These are phyloP conservation scores for Calonectria pteridis DNA, from an alignment of 2,329 filamentous ascomycete species.

Conservation along the genomic window DNA sequence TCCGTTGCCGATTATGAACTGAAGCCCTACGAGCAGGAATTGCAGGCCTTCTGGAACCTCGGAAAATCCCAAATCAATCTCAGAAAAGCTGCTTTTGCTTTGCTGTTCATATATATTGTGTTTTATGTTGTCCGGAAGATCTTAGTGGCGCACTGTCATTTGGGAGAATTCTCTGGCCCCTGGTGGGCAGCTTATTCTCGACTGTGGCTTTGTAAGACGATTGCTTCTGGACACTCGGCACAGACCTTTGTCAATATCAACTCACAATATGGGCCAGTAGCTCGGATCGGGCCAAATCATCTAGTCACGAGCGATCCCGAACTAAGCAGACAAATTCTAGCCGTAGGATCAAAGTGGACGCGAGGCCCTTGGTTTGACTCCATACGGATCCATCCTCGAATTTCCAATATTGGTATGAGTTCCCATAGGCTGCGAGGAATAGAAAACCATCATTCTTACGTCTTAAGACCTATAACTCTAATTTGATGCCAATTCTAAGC, in stretches of 20 bases:
- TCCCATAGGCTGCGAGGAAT: background rate
- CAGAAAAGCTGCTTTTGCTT: background rate
- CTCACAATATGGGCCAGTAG: background rate
- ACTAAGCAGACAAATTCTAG: background rate
- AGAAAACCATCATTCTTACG: background rate
- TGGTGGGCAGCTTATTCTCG: background rate
- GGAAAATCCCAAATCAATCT: background rate
- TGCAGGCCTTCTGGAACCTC: background rate
- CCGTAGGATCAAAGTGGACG: background rate
- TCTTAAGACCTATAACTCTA: background rate
- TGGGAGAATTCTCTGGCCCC: background rate
- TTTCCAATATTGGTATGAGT: background rate
- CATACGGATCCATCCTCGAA: background rate
- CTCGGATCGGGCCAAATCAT: background rate
- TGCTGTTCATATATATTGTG: background rate
- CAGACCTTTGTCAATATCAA: background rate
- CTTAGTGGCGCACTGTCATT: background rate
- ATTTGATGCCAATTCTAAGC: background rate
- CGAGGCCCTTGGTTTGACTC: background rate
- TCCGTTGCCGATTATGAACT: background rate
- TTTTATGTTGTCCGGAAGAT: background rate
- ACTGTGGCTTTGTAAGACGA: background rate
- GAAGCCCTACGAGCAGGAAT: background rate
- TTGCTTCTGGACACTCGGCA: background rate
- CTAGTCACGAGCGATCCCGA: background rate